Evolutionary conservation across 768 basidiomycete species (phyloP).

Genomic region (Collybia sordida): DNA sequence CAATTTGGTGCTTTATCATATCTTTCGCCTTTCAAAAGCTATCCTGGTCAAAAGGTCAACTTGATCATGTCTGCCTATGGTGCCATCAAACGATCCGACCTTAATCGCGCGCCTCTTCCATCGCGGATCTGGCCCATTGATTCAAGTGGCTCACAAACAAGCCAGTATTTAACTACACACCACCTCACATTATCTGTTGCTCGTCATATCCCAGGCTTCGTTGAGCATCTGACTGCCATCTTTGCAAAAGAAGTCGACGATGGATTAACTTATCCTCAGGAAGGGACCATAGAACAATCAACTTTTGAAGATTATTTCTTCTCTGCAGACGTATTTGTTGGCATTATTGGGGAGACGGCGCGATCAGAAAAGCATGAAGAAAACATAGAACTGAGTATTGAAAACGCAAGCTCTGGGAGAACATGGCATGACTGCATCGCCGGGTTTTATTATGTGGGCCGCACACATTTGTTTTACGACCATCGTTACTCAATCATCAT

Average conservation of each 20-base stretch:
- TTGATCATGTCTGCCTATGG: slow-evolving; percentile 73
- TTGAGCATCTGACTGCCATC: slow-evolving; percentile 55
- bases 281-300: slow-evolving; percentile 49
- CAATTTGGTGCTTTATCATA: too few species aligned
- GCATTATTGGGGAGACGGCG: slow-evolving; percentile 36
- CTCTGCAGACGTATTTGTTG: slow-evolving; percentile 73
- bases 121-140: slow-evolving; percentile 44
- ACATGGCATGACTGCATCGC: slow-evolving; percentile 70
- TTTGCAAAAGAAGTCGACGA: slow-evolving; percentile 77
- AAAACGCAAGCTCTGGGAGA: slow-evolving; percentile 45
- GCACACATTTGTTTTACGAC: not conserved
- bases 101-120: slow-evolving; percentile 30
- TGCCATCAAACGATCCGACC: slow-evolving; percentile 38
- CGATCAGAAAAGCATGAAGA: slow-evolving; percentile 20
- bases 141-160: slow-evolving; percentile 16
- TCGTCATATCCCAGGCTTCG: slow-evolving; percentile 43
- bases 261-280: slow-evolving; percentile 87
- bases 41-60: not conserved
- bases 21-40: too few species aligned
- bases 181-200: slow-evolving; percentile 48
- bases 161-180: slow-evolving; percentile 42
- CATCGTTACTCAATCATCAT: too few species aligned
- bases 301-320: slow-evolving; percentile 79
- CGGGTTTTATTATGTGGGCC: slow-evolving; percentile 76
- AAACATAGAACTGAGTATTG: slow-evolving; percentile 30